phyloP scores from a whole-genome alignment of 2,329 filamentous ascomycete genomes.

The Ophiosphaerella narmari region DNA sequence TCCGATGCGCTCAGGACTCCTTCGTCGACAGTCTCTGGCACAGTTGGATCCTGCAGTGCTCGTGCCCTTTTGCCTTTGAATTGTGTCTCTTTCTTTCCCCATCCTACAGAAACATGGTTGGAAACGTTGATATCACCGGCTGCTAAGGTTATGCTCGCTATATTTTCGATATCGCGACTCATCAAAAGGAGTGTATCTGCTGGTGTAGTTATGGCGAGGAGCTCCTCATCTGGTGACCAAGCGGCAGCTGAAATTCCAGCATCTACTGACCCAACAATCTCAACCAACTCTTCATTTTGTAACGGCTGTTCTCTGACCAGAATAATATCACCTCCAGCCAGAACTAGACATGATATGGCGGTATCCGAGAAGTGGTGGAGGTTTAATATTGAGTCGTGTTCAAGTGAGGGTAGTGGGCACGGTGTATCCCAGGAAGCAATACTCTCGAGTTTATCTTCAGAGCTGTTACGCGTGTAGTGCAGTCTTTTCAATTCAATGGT shows the following conservation, averaged over 20 bases:
- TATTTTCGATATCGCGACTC: constrained; percentile 86
- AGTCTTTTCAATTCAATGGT: constrained; percentile 73
- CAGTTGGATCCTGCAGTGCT: constrained; percentile 88
- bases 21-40: constrained; percentile 89
- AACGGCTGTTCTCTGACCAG: constrained; percentile 75
- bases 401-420: constrained; percentile 75
- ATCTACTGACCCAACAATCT: constrained; percentile 94
- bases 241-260: constrained; percentile 85
- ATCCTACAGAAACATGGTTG: constrained; percentile 93
- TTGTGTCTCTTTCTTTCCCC: constrained; percentile 98
- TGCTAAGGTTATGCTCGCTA: constrained; percentile 74
- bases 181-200: constrained; percentile 84
- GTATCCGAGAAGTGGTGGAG: constrained; percentile 87
- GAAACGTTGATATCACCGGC: constrained; percentile 81
- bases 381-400: constrained; percentile 74
- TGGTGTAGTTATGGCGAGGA: constrained; percentile 81
- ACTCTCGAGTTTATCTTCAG: constrained; percentile 44
- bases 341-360: constrained; percentile 75
- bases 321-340: constrained; percentile 90
- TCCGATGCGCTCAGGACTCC: constrained; percentile 77
- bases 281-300: constrained; percentile 76
- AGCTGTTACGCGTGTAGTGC: constrained; percentile 49
- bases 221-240: constrained; percentile 95
- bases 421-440: constrained; percentile 90
- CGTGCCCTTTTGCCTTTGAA: constrained; percentile 90